A percentile compares a stretch with the other conserved stretches of the same genome.
Conservation (phyloP, 495 filamentous ascomycete species). For the Clohesyomyces aquaticus region DNA sequence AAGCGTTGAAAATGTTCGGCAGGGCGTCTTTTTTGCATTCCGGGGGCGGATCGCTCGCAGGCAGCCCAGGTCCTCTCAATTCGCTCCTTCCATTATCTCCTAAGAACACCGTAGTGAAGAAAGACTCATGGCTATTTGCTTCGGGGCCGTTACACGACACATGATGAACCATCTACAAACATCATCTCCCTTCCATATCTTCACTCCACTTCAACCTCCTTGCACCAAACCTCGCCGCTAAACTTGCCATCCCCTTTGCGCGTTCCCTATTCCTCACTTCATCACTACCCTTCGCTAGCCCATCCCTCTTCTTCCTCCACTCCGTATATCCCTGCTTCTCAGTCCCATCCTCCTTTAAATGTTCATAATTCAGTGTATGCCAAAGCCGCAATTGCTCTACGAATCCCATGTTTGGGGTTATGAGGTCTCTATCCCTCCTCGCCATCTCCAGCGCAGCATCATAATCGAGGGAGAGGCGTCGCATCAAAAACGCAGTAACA, state of each 20-base stretch:
- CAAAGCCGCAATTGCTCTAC: slow-evolving; percentile 16
- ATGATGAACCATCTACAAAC: no score
- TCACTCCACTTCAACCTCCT: slow-evolving; percentile 9
- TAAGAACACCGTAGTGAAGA: no score
- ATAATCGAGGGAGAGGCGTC: neutral
- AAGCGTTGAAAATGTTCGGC: no score
- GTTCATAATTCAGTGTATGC: slow-evolving; percentile 1
- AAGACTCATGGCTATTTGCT: no score
- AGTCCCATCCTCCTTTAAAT: neutral
- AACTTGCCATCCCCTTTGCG: slow-evolving; percentile 10
- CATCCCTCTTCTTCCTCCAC: slow-evolving; percentile 13
- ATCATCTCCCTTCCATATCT: neutral
- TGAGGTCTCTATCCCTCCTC: neutral
- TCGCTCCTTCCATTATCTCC: no score
- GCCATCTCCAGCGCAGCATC: slow-evolving; percentile 8
- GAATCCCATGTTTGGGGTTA: slow-evolving; percentile 14
- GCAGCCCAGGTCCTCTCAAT: no score
- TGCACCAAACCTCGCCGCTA: slow-evolving; percentile 11
- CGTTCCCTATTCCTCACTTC: slow-evolving; percentile 4
- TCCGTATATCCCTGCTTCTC: neutral
- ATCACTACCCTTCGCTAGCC: neutral
- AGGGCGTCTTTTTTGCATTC: no score
- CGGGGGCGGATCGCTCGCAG: no score
- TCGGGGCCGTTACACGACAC: no score
- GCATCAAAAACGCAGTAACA: slow-evolving; percentile 22